Evolutionary conservation across 2,329 filamentous ascomycete species (phyloP).

Genomic region (Colletotrichum higginsianum): DNA sequence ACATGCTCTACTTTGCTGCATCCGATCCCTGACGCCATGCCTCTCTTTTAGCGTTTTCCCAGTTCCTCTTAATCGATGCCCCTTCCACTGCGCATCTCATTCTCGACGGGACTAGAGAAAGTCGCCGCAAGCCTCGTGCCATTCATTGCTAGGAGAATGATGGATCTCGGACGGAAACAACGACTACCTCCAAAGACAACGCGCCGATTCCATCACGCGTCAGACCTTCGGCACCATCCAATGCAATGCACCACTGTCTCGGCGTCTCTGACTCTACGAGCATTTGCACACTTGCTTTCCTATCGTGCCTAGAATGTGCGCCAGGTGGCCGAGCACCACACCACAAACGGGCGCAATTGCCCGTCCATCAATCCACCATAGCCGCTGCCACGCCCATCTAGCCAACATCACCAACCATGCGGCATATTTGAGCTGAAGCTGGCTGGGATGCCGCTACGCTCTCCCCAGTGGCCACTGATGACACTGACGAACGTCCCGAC

Average conservation of each 20-base stretch:
- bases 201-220: conserved; percentile 13
- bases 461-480: conserved; percentile 16
- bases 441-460: conserved; percentile 22
- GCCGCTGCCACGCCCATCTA: conserved; percentile 10
- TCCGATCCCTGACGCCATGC: conserved; percentile 19
- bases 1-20: background rate
- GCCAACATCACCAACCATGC: background rate
- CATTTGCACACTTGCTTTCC: background rate
- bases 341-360: background rate
- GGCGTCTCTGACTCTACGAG: background rate
- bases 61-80: conserved; percentile 4
- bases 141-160: background rate
- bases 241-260: background rate
- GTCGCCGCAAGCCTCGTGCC: conserved; percentile 10
- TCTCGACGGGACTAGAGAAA: background rate
- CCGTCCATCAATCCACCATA: conserved; percentile 3
- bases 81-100: conserved; percentile 2
- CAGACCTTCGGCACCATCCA: background rate
- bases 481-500: conserved; percentile 4
- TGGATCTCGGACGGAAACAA: conserved; percentile 18
- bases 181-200: background rate
- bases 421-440: background rate
- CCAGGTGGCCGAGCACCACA: background rate
- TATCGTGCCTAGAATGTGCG: conserved; percentile 3
- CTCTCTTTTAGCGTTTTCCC: conserved; percentile 1